Base-by-base conservation (phyloP, 2,329 filamentous ascomycete species). In the Aspergillus udagawae region DNA sequence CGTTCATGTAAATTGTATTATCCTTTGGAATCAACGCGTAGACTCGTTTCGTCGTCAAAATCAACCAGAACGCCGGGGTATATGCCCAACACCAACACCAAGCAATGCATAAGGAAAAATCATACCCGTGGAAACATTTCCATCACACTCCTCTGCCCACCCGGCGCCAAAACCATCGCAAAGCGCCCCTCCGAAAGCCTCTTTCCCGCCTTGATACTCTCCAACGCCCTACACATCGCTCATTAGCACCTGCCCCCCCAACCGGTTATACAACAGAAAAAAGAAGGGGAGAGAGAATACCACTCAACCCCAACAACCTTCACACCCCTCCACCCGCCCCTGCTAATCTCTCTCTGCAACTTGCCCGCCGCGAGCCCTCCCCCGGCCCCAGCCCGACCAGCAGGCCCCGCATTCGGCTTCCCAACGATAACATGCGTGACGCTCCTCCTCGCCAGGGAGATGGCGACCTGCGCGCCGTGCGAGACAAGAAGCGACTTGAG, bases 391-490 rank as follows among this genome's bases (percentile, higher is more conserved):
- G 82, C 83, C 48, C 86, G 86, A 28, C 63, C 62, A n/a, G 73
- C 73, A 45, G 69, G 72, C 12, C 38, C 71, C 71, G 58, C 60
- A 56, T 79, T 80, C 20, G 85, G 83, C 53, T 77, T 81, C 7
- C 90, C 90, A 5, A 96, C 74, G 56, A 97, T 88, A 60, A 97
- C 89, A 73, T 97, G 92, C 35, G 92, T 96, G 63, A 96, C 90
- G 12, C 4, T 35, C 29, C 4, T 35, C 29, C 29, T 35, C 1
- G 29, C 12, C 29, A 35, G 29, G 12, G 29, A 35, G 29, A 35
- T 14, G 12, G 29, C 52, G 82, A 83, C 48, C 91, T 83, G 9
- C 0, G 86, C 93, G 21, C 92, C 93, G 68, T 96, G 85, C 56
- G 86, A 80, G 4, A 82, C 84, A 41, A 97, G 82, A 17, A 95